Evolutionary conservation across 305 asterid genomes (phyloP), one percentile per base, ranked within the genome.

Genomic region (Fraxinus nigra): DNA sequence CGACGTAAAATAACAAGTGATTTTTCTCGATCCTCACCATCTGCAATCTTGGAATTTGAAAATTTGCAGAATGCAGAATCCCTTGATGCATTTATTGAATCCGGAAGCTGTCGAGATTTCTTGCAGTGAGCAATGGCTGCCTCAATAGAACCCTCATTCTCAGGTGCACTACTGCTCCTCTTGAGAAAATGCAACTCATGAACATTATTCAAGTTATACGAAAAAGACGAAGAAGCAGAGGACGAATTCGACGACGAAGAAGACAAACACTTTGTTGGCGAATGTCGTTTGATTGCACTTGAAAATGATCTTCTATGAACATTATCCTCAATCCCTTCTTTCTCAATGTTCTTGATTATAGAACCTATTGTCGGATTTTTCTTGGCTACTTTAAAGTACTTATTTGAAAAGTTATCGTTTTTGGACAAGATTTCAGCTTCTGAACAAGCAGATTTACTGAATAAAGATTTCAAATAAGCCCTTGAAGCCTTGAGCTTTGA

Each of bases 61-160:
- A 70, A 32, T 43, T 69, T 40, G 22, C 75, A 37, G 76, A 81
- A 74, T 40, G 46, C 43, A 22, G 63, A 63, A 43, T 59, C 79
- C 59, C 46, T n/a, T 28, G 84, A 51, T 51, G 76, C n/a, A 75
- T 77, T 54, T 79, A 70, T 85, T 79, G 91, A 78, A 78, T 80
- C 82, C 65, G 80, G 75, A 46, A 63, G 72, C 72, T 85, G 87
- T 77, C 92, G 92, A 79, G 97, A 94, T 59, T 87, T 91, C 87
- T 93, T 94, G 91, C 99, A 96, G 80, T 96, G 94, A 61, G 93
- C 98, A 86, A 96, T 96, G 43, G 99, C 99, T 0, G 94, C 98
- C 78, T 94, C 90, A 80, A 95, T 91, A 2, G 97, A 93, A 1
- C 90, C 85, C 81, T 94, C 98, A 59, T 89, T 80, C 88, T 93